Conservation (phyloP, 164 flowering plant species). For the Cinnamomum chago region DNA sequence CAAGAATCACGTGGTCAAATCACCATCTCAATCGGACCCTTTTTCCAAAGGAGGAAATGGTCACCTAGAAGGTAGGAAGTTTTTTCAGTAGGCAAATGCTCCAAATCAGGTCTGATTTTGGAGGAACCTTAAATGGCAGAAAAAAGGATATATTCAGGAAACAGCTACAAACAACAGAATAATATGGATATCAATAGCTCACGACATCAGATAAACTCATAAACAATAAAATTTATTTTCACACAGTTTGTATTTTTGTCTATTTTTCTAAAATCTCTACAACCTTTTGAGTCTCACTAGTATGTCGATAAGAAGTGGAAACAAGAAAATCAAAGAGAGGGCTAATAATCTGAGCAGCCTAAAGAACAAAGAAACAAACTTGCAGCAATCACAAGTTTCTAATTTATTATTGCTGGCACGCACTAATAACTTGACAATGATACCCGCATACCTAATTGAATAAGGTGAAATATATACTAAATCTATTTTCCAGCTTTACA, state of each 20-base stretch:
- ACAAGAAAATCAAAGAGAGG: not conserved
- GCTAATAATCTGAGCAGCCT: not conserved
- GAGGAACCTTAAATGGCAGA: too few relatives aligned
- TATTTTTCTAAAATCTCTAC: not conserved
- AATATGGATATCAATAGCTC: not conserved
- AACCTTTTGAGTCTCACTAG: not conserved
- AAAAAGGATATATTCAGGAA: too few relatives aligned
- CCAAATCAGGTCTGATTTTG: too few relatives aligned
- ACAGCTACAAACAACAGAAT: too few relatives aligned
- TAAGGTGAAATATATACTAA: not conserved
- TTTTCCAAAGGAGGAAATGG: too few relatives aligned
- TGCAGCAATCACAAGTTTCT: not conserved
- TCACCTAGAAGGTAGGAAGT: too few relatives aligned
- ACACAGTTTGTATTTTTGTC: not conserved
- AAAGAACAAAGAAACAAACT: not conserved
- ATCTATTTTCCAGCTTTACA: not conserved
- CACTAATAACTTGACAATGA: not conserved
- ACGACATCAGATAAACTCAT: not conserved
- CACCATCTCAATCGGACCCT: too few relatives aligned
- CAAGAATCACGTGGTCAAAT: too few relatives aligned
- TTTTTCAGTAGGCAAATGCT: too few relatives aligned
- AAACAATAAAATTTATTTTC: not conserved
- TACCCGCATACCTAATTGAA: not conserved
- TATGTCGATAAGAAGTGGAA: not conserved
- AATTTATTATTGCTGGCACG: not conserved